Evolutionary conservation across 331 rosid genomes (phyloP), one percentile per base, ranked within the genome.

Genomic region (Acacia concinna): DNA sequence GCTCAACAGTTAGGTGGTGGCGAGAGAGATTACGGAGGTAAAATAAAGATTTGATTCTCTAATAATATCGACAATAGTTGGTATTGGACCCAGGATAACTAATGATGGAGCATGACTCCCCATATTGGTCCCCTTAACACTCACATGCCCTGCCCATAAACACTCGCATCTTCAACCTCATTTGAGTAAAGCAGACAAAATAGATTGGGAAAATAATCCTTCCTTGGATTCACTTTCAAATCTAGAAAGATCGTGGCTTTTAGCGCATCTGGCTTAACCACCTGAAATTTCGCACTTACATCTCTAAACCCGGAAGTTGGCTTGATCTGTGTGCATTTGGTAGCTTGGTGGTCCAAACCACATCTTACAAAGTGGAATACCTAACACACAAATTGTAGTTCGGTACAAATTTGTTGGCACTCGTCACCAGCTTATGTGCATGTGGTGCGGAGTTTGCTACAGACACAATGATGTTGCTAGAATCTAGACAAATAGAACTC

Each of bases 61-160:
- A 78, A 84, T 62, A 81, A 84, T 77, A 41, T 64, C 57, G 86
- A 78, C 57, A 73, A 69, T 49, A 77, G 71, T 68, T 86, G 81
- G 83, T 27, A 78, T 84, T 84, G 87, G 87, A 84, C 85, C 87
- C 87, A 78, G 52, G 63, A 49, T 56, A 81, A 64, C 74, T 66
- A 44, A 86, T 81, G 81, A 86, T 83, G 79, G 8, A 68, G 90
- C 64, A 82, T 84, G 88, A 81, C 69, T 76, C 84, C 87, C 85
- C 87, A 88, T 85, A 62, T 88, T 88, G 92, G 90, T 88, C 87
- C 91, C 89, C 87, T 78, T 80, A 13, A 46, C 59, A 79, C 82
- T 86, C 86, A 88, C 91, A 86, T 78, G 87, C 81, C 79, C 34
- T 85, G 82, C 69, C 37, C 34, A 75, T 70, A 78, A 84, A 72